Percentiles rank a stretch among this genome's conserved stretches.
phyloP scores from a whole-genome alignment of 176 grass and related monocot species.

The Rhipidocladum racemiflorum region DNA sequence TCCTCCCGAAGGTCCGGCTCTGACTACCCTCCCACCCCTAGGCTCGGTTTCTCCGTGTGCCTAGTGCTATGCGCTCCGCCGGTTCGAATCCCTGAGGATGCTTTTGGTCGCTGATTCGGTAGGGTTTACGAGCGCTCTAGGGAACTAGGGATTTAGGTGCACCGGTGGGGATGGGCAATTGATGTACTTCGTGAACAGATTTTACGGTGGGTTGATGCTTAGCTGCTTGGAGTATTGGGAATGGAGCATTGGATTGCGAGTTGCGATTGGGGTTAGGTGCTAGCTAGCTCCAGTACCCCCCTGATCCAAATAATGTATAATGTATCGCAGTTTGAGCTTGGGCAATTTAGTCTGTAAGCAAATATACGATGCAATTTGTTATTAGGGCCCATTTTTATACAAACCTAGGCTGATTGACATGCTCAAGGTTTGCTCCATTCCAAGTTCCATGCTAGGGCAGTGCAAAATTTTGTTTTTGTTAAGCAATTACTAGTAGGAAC shows the following conservation, averaged over 20 bases:
- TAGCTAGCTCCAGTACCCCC: not conserved
- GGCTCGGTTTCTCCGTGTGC: too few relatives aligned
- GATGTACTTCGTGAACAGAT: not conserved
- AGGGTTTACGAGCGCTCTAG: conserved; percentile 15
- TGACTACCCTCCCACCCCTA: too few relatives aligned
- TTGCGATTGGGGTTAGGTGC: not conserved
- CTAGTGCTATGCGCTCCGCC: not conserved
- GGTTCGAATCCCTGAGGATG: not conserved
- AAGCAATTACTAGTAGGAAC: not conserved
- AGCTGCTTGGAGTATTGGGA: not conserved
- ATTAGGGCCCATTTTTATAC: not conserved
- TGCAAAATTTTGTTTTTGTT: not conserved
- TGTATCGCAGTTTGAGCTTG: not conserved
- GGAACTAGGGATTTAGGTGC: not conserved
- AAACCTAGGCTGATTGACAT: not conserved
- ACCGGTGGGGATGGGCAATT: not conserved
- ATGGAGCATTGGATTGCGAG: not conserved
- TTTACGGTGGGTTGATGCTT: not conserved
- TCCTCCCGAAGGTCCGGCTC: conserved; percentile 20
- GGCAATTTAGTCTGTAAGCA: not conserved
- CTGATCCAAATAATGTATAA: not conserved
- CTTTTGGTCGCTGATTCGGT: not conserved
- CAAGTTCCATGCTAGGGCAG: not conserved
- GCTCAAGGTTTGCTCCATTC: not conserved
- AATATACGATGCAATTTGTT: not conserved